Base-by-base conservation (phyloP, 2,329 filamentous ascomycete genomes). In the Periconia sp. region DNA sequence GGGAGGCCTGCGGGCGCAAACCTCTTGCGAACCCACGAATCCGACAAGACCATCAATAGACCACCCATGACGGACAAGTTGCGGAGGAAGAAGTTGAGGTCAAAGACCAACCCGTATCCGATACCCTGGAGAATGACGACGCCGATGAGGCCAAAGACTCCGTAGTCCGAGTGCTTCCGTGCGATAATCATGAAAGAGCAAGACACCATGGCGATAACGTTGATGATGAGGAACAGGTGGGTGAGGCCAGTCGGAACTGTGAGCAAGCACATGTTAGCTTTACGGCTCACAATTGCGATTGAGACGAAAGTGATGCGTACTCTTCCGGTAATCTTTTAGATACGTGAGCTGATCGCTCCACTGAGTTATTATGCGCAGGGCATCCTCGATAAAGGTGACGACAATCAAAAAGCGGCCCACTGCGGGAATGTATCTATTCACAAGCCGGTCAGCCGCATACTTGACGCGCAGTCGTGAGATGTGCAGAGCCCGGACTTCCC, bases 81-180 rank as follows among this genome's bases (percentile, higher is more conserved):
- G 78, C 94, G 92, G 61, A 99, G 89, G 87, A 99, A 99, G 83
- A 99, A 99, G 85, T 97, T 99, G 72, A 97, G 85, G 77, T 99
- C 94, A 76, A 99, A 97, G 76, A 99, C 96, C 58, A 99, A 85
- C 55, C 94, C 94, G 75, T 99, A 99, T 66, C 94, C 94, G 52
- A 99, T 85, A 18, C 93, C 94, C 78, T 99, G 94, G 33, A 92
- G 88, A 58, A 99, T 77, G 49, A 99, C 93, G 49, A 99, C 94
- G 49, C 81, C 89, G 74, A 97, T 89, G 59, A 99, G 89, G 58
- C 93, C 94, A 57, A 81, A 85, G 55, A 97, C 94, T 55, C 93
- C 94, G 76, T 92, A 93, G 77, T 96, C 93, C 62, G 91, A 94
- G 81, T 95, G 85, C 76, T 91, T 95, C 76, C 94, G 90, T 73